Evolutionary conservation across 2,329 filamentous ascomycete genomes (phyloP), one percentile per base, ranked within the genome.

Genomic region (Dendryphion nanum): DNA sequence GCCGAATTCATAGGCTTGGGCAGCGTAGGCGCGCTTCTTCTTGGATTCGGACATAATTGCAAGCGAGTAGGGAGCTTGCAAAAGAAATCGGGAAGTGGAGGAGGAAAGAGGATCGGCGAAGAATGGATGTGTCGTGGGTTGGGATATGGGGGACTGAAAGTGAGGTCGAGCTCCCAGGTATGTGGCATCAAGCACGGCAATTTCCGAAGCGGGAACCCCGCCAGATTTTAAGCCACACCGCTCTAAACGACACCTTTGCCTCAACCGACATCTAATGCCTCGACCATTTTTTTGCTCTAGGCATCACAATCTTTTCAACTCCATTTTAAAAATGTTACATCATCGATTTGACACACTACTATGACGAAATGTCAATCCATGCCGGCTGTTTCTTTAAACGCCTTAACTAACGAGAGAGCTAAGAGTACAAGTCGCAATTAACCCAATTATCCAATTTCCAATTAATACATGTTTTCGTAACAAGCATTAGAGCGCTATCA

Each of bases 21-120:
- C 88, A 38, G 93, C 93, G 73, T 97, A 97, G 40, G 86, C 85
- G 74, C 89, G 81, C 79, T 95, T 95, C 81, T 95, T 96, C 74
- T 89, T 89, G 39, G 49, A 53, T 42, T 60, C 57, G 45, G 58
- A 57, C 59, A 63, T 64, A 37, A 47, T 48, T 41, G 20, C 29
- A 32, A 16, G 18, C 8, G 37, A n/a, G 37, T 29, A 35, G 40
- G 26, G 24, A 35, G n/a, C n/a, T n/a, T n/a, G n/a, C n/a, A n/a
- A n/a, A n/a, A n/a, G n/a, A n/a, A n/a, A n/a, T n/a, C 36, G 38
- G 32, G 35, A 28, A 43, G 33, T 18, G 41, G 37, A 29, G 41
- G 35, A 24, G 38, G 30, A 33, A 41, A 26, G 41, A 35, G 40
- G 40, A 33, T 40, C 34, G 30, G 35, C 35, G 10, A 38, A 30